These are phyloP conservation scores for Tulasnella sp. DNA, from an alignment of 768 basidiomycete genomes.

Conservation along the genomic window DNA sequence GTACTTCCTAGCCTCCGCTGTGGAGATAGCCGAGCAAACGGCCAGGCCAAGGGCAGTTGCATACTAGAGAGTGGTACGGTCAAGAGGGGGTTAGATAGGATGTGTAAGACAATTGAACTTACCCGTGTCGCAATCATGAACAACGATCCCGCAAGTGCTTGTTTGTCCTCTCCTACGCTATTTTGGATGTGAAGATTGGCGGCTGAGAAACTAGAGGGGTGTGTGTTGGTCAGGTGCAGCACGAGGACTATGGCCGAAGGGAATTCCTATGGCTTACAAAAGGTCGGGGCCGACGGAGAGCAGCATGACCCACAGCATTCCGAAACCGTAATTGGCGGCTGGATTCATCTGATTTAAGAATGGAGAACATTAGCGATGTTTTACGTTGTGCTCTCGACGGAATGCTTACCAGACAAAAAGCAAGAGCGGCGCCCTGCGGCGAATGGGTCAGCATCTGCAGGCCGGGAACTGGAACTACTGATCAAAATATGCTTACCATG, in stretches of 20 bases:
- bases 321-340: not conserved
- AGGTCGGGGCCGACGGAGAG: constrained; percentile 4
- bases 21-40: constrained; percentile 6
- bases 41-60: constrained; percentile 6
- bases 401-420: not conserved
- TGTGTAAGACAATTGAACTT: not conserved
- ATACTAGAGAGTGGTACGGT: not conserved
- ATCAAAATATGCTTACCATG: not conserved
- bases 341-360: too few species aligned
- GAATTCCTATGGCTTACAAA: constrained; percentile 4
- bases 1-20: not conserved
- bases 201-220: constrained; percentile 1
- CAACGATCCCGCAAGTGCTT: constrained; percentile 7
- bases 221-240: not conserved
- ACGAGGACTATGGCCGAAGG: not conserved
- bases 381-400: too few species aligned
- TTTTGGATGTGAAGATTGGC: constrained; percentile 11
- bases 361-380: too few species aligned
- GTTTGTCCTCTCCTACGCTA: constrained; percentile 5
- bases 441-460: not conserved
- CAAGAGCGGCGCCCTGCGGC: not conserved
- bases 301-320: constrained; percentile 10
- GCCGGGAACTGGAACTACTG: not conserved
- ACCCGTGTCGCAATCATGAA: constrained; percentile 2
- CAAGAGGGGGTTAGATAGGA: not conserved